These are phyloP conservation scores for Aspergillus olivimuriae DNA, from an alignment of 495 filamentous ascomycete genomes.

Conservation along the genomic window DNA sequence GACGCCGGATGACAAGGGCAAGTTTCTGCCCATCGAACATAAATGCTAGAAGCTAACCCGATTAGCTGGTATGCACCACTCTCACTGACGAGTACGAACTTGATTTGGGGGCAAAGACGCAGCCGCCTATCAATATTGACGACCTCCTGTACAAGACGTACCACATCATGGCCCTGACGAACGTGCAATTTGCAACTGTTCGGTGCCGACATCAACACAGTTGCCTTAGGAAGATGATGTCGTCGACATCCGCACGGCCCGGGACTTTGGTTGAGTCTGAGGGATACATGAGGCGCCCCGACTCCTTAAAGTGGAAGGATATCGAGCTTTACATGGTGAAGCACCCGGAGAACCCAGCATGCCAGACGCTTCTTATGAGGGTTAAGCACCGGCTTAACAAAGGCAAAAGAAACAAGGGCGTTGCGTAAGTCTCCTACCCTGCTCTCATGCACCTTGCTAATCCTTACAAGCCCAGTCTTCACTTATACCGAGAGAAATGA, in stretches of 20 bases:
- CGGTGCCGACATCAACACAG: slow-evolving; percentile 13
- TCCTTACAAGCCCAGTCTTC: slow-evolving; percentile 9
- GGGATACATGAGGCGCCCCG: slow-evolving; percentile 13
- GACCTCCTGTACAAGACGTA: slow-evolving; percentile 14
- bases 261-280: slow-evolving; percentile 14
- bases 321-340: slow-evolving; percentile 22
- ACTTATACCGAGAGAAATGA: slow-evolving; percentile 21
- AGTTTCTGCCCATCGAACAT: too few species aligned
- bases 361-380: slow-evolving; percentile 20
- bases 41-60: neutral
- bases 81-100: slow-evolving; percentile 13
- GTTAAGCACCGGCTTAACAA: slow-evolving; percentile 19
- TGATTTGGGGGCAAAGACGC: slow-evolving; percentile 9
- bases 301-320: slow-evolving; percentile 21
- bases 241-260: slow-evolving; percentile 14
- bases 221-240: slow-evolving; percentile 22
- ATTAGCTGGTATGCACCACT: neutral
- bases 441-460: slow-evolving; percentile 3
- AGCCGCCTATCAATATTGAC: slow-evolving; percentile 11
- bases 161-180: slow-evolving; percentile 9
- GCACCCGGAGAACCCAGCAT: slow-evolving; percentile 13
- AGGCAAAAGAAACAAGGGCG: slow-evolving; percentile 17
- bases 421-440: slow-evolving; percentile 9
- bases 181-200: slow-evolving; percentile 13
- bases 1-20: slow-evolving; percentile 5